Evolutionary conservation across 208 protist species (phyloP).

Genomic region (Crithidia fasciculata): DNA sequence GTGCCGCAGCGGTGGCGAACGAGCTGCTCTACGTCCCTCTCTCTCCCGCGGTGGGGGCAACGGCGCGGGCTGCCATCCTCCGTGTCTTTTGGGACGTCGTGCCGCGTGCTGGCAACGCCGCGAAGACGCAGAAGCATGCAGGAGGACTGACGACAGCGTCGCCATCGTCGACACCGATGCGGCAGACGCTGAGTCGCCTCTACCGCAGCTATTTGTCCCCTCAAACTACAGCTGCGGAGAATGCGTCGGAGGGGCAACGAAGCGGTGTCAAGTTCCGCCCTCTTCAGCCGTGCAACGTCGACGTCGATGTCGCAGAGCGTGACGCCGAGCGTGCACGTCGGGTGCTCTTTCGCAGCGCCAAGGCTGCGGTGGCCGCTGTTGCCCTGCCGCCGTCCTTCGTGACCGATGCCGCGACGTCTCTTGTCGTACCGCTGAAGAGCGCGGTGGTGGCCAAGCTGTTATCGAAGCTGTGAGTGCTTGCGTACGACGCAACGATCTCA

Average conservation of each 20-base stretch:
- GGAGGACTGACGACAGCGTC: neutral
- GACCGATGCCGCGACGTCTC: constrained; percentile 12
- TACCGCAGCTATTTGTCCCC: constrained; percentile 12
- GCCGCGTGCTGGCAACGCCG: constrained; percentile 3
- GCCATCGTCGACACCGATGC: constrained; percentile 2
- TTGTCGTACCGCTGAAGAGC: neutral
- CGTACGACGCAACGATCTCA: neutral
- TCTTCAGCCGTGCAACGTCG: neutral
- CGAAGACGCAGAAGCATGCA: neutral
- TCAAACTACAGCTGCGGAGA: neutral
- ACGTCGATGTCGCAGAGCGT: neutral
- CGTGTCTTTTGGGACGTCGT: constrained; percentile 33
- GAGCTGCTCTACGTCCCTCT: constrained; percentile 55
- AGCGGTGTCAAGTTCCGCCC: neutral
- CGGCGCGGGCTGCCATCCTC: constrained; percentile 23
- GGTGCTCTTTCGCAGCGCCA: constrained; percentile 1
- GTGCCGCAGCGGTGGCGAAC: constrained; percentile 27
- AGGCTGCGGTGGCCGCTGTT: neutral
- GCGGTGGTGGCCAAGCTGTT: constrained; percentile 6
- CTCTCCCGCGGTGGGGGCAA: constrained; percentile 17
- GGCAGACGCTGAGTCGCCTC: constrained; percentile 1
- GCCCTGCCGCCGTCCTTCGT: constrained; percentile 12
- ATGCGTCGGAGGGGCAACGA: neutral
- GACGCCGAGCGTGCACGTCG: constrained; percentile 2
- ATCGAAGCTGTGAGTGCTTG: constrained; percentile 29